phyloP scores from a whole-genome alignment of 257 asterid genomes.

The Solanum ossicruentum region DNA sequence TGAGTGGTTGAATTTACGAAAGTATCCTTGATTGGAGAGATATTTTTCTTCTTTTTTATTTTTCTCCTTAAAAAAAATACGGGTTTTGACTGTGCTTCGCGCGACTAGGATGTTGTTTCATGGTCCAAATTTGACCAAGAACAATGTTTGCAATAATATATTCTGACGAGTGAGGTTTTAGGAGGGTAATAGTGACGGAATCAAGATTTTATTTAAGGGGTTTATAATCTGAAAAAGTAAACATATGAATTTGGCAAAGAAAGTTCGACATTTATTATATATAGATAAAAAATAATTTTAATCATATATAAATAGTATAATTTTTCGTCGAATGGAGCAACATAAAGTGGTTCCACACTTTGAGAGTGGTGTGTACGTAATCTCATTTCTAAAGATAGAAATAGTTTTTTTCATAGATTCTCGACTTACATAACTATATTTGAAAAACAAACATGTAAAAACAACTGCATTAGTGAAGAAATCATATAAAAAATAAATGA shows the following conservation, averaged over 20 bases:
- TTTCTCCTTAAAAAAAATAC: not conserved
- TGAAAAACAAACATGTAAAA: not conserved
- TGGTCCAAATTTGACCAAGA: not conserved
- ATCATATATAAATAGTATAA: too few relatives aligned
- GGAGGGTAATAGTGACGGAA: too few relatives aligned
- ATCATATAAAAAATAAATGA: not conserved
- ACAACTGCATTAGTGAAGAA: not conserved
- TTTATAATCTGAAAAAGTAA: too few relatives aligned
- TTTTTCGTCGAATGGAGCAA: too few relatives aligned
- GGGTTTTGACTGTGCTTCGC: slow-evolving; percentile 3
- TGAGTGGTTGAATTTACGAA: not conserved
- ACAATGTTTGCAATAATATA: too few relatives aligned
- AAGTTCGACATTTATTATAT: too few relatives aligned
- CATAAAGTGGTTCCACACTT: too few relatives aligned
- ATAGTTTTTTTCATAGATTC: accelerated
- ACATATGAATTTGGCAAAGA: too few relatives aligned
- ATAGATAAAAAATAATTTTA: too few relatives aligned
- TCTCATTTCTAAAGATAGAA: not conserved
- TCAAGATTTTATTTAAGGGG: too few relatives aligned
- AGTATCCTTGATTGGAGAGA: slow-evolving; percentile 4
- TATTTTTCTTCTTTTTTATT: not conserved
- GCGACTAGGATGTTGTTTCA: not conserved
- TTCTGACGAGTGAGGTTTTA: not conserved
- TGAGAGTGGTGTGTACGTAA: not conserved
- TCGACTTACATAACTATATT: not conserved